Base-by-base conservation (phyloP, 2,329 filamentous ascomycete genomes). In the Colletotrichum spaethianum region DNA sequence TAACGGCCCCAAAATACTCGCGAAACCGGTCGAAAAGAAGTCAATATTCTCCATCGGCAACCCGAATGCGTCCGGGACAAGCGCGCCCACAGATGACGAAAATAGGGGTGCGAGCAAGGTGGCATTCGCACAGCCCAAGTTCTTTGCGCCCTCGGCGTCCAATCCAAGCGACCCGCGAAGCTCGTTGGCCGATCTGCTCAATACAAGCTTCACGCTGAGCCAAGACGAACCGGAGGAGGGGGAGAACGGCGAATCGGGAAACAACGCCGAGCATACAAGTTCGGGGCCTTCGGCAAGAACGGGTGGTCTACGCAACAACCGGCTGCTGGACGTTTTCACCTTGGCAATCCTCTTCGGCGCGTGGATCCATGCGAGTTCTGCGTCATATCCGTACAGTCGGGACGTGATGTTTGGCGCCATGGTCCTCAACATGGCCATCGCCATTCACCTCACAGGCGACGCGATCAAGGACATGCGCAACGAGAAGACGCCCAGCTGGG, bases 1-100 rank as follows among this genome's bases (percentile, higher is more conserved):
- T 40, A 93, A 93, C 72, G 91, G 91, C 1, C 87, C 88, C 5
- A 89, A 88, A 71, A 87, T 90, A 0, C 81, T 92, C 33, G 85
- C 78, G 76, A 88, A 79, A 75, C 85, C 78, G 50, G 85, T 73
- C 40, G 83, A 80, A 78, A 85, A 79, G 64, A 84, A 86, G 73
- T 82, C 86, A 33, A 86, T 86, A 66, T 88, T 90, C 77, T 91
- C 91, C 78, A 78, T 77, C 62, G 74, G 77, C n/a, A 73, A 74
- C 28, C 76, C 64, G 55, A 68, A 63, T 31, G 31, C 67, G 28
- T 48, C 61, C 12, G 60, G 60, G 16, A n/a, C 38, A 8, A 9
- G 16, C 7, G 14, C 38, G 33, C n/a, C 67, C 53, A 11, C 60
- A 56, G 5, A 71, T 26, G 44, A 69, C 63, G 42, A 61, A 63